Evolutionary conservation across 140 eudicot genomes (phyloP).

Genomic region (Ambrosia hybrid): DNA sequence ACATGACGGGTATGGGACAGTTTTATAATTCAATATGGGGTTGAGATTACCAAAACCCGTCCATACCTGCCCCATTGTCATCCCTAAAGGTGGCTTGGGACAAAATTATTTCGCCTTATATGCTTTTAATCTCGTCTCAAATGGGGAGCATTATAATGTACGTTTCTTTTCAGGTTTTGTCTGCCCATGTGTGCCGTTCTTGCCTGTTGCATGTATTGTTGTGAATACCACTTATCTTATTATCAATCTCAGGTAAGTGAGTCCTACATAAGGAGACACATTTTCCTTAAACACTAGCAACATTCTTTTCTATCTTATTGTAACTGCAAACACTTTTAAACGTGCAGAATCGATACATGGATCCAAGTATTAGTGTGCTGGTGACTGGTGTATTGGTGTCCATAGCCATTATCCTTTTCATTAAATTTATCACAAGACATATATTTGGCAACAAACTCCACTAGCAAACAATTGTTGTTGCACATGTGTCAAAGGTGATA

Average conservation of each 20-base stretch:
- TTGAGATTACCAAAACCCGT: no score
- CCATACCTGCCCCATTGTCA: no score
- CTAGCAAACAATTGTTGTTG: no score
- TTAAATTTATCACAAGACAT: no score
- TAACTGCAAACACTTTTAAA: background rate
- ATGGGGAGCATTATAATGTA: background rate
- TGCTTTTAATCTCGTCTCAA: background rate
- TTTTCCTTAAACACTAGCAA: background rate
- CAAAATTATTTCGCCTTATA: no score
- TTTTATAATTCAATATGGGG: no score
- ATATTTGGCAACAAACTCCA: no score
- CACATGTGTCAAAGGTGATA: no score
- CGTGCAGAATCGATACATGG: slow-evolving; percentile 65
- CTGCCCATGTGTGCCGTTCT: slow-evolving; percentile 47
- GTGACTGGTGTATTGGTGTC: slow-evolving; percentile 48
- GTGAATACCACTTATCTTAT: slow-evolving; percentile 43
- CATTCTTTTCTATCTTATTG: background rate
- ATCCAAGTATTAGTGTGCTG: slow-evolving; percentile 67
- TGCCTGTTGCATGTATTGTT: slow-evolving; percentile 46
- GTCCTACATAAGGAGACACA: slow-evolving; percentile 2
- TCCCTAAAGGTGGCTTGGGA: no score
- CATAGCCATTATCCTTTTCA: no score
- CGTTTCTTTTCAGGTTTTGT: slow-evolving; percentile 30
- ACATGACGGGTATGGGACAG: no score
- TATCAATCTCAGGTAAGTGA: slow-evolving; percentile 45